Evolutionary conservation across 164 flowering plant genomes (phyloP).

Genomic region (Brasenia schreberi): DNA sequence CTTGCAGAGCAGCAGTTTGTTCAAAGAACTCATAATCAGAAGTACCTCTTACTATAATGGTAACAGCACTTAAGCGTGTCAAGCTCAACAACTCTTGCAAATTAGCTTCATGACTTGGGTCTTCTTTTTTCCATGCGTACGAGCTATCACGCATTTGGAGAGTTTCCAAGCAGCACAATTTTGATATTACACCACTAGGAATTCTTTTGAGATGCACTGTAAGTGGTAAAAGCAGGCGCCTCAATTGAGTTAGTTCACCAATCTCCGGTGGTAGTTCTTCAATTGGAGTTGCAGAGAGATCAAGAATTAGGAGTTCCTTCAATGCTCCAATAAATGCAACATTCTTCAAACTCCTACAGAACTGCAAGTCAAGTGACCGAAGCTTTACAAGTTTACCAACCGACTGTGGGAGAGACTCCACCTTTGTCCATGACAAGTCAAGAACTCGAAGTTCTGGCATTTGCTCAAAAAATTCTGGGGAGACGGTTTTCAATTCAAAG

Average conservation of each 20-base stretch:
- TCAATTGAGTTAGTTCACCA: background rate
- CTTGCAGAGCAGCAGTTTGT: background rate
- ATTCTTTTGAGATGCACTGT: background rate
- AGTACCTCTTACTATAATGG: background rate
- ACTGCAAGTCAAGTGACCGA: slow-evolving; percentile 1
- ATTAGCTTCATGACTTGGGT: background rate
- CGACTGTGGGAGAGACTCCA: slow-evolving; percentile 5
- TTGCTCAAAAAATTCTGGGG: slow-evolving; percentile 6
- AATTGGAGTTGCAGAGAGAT: background rate
- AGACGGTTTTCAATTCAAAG: background rate
- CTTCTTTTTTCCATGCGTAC: background rate
- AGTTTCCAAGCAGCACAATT: background rate
- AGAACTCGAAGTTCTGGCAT: slow-evolving; percentile 10
- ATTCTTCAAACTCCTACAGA: background rate
- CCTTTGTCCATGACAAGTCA: slow-evolving; percentile 5
- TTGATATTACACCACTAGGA: background rate
- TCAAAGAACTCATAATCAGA: background rate
- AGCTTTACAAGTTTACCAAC: slow-evolving; percentile 2
- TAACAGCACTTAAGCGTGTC: background rate
- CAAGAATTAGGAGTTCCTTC: background rate
- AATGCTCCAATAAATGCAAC: slow-evolving; percentile 1
- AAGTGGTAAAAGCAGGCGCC: background rate
- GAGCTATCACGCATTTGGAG: background rate
- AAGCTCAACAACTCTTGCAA: background rate
- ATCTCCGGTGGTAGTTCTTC: background rate